Evolutionary conservation across 2,329 filamentous ascomycete genomes (phyloP).

Genomic region (Rasamsonia emersonii): DNA sequence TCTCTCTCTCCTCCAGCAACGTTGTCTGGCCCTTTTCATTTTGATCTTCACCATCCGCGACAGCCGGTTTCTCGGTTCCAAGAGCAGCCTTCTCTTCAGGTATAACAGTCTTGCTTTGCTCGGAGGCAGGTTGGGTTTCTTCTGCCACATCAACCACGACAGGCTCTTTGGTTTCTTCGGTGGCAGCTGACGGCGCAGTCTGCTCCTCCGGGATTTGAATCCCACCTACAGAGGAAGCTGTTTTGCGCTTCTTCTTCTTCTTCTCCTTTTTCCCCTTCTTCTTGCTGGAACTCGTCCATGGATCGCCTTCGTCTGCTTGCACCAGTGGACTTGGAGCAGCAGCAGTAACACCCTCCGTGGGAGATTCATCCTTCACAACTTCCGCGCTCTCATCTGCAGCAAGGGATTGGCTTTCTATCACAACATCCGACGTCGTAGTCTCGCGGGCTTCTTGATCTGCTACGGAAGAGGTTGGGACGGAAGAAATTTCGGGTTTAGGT

Average conservation of each 20-base stretch:
- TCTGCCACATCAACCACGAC: no score
- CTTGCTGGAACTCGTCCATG: conserved; percentile 3
- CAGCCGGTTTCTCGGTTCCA: conserved; percentile 2
- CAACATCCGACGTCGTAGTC: conserved; percentile 2
- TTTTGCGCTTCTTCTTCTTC: conserved; percentile 1
- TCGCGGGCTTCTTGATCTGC: conserved; percentile 9
- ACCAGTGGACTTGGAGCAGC: no score
- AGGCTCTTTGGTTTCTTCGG: conserved; percentile 7
- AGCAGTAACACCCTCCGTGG: conserved; percentile 1
- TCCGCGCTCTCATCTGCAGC: conserved; percentile 2
- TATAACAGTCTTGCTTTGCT: no score
- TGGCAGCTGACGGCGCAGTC: neutral
- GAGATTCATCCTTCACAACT: neutral
- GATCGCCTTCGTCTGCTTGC: conserved; percentile 2
- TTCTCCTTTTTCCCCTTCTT: conserved; percentile 4
- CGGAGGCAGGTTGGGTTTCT: no score
- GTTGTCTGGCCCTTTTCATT: neutral
- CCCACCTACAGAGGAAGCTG: conserved; percentile 1
- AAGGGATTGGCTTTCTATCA: neutral
- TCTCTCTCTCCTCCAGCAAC: no score
- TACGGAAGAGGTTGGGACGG: conserved; percentile 11
- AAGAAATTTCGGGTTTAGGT: conserved; percentile 10
- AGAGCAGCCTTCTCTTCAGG: neutral
- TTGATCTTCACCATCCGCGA: neutral
- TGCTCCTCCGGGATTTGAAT: neutral